These are phyloP conservation scores for Termitomyces sp. DNA, from an alignment of 1,284 basidiomycete species.

Conservation along the genomic window DNA sequence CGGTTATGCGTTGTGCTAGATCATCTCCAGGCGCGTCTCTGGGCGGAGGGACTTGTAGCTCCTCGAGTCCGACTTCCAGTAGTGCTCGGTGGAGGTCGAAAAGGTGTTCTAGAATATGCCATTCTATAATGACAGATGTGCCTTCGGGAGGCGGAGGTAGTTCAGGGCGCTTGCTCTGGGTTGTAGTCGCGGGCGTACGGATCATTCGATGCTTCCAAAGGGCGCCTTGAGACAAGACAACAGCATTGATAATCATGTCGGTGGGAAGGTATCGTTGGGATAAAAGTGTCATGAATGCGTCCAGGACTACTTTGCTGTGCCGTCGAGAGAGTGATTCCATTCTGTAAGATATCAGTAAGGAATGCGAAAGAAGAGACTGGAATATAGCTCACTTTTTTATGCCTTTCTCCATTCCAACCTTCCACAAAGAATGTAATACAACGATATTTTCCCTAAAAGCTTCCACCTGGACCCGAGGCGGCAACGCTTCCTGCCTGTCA, in stretches of 20 bases:
- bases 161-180: slow-evolving; percentile 21
- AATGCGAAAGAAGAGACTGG: background rate
- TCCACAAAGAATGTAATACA: slow-evolving; percentile 69
- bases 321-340: slow-evolving; percentile 43
- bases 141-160: slow-evolving; percentile 21
- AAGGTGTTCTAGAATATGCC: slow-evolving; percentile 68
- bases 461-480: slow-evolving; percentile 44
- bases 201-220: slow-evolving; percentile 80
- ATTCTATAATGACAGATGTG: slow-evolving; percentile 48
- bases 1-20: slow-evolving; percentile 79
- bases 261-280: slow-evolving; percentile 67
- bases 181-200: slow-evolving; percentile 33
- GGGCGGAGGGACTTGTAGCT: slow-evolving; percentile 48
- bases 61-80: slow-evolving; percentile 59
- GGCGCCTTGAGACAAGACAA: slow-evolving; percentile 72
- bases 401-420: slow-evolving; percentile 51
- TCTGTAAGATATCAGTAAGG: slow-evolving; percentile 23
- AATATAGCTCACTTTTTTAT: slow-evolving; percentile 49
- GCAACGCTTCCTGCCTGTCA: slow-evolving; percentile 31
- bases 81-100: slow-evolving; percentile 66
- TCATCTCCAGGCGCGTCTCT: slow-evolving; percentile 54
- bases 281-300: slow-evolving; percentile 56
- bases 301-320: slow-evolving; percentile 43
- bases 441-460: slow-evolving; percentile 69
- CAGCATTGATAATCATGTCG: slow-evolving; percentile 73